Base-by-base conservation (phyloP, 106 monocot genomes). In the Allium cepa region DNA sequence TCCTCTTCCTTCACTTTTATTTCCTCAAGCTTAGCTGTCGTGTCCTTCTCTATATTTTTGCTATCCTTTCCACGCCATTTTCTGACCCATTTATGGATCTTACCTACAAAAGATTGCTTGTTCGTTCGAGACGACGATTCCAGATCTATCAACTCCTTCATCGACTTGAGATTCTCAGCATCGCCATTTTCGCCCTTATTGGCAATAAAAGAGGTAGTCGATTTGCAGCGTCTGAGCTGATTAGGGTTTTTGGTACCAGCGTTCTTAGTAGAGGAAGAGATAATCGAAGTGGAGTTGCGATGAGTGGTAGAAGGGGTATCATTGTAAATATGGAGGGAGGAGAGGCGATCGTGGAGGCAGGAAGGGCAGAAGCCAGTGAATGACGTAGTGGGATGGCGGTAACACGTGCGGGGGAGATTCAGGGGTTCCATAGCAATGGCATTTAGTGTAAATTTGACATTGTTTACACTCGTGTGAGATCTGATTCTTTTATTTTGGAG, bases 321-420 rank as follows among this genome's bases (percentile, higher is more conserved):
- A 18, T 49, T 26, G 16, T 59, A 28, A 15, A 79, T 22, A 14
- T 85, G 81, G 45, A 79, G 84, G 47, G 73, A 65, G 22, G 72
- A 66, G 69, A 88, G 88, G 50, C 88, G 81, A 16, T 88, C 88
- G 15, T 83, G 80, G 78, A 87, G 87, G 72, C 87, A 87, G 66
- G 80, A 72, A 52, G 87, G 70, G 66, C 87, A 87, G 70, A 87
- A 79, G 7, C 83, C 83, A 51, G 75, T 78, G 75, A 84, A 74
- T 47, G 49, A 60, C 49, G 73, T 72, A 57, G 73, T 81, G 14
- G 88, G 88, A 64, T 88, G 88, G 52, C 71, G 78, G 7, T 69
- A 60, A 71, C 88, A 88, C 45, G 72, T 13, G 63, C 56, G 66
- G 12, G 14, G 57, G 53, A 27, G 46, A n/a, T 45, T 62, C 22